Evolutionary conservation across 1,284 basidiomycete species (phyloP).

Genomic region (Earliella scabrosa): DNA sequence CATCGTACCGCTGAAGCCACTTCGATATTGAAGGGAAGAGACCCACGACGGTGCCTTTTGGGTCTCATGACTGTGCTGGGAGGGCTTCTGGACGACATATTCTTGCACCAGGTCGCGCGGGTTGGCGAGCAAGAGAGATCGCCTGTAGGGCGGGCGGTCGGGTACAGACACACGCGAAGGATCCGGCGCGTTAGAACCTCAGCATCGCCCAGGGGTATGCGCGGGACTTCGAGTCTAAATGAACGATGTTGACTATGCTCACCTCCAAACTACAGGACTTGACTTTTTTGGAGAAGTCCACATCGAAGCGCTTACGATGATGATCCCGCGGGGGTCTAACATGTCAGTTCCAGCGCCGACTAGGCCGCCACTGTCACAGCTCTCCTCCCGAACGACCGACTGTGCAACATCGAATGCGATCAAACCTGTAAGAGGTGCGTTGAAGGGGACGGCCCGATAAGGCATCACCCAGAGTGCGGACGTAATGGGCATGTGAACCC

Average conservation of each 20-base stretch:
- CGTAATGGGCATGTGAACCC: constrained; percentile 17
- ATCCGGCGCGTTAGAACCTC: too few species aligned
- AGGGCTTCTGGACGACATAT: constrained; percentile 2
- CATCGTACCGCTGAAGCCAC: constrained; percentile 3
- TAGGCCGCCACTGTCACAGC: too few species aligned
- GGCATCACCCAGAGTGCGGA: not conserved
- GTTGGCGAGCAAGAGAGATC: too few species aligned
- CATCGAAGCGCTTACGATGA: not conserved
- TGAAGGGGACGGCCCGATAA: constrained; percentile 15
- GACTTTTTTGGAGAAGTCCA: constrained; percentile 11
- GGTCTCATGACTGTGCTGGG: constrained; percentile 15
- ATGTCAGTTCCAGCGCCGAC: too few species aligned
- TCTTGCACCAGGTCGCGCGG: too few species aligned
- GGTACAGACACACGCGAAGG: too few species aligned
- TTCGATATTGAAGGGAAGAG: not conserved
- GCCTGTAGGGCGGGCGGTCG: too few species aligned
- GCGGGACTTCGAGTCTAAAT: too few species aligned
- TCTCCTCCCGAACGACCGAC: too few species aligned
- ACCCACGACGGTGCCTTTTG: constrained; percentile 18
- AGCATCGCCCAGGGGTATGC: too few species aligned
- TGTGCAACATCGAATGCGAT: not conserved
- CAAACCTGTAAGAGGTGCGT: not conserved
- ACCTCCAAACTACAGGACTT: constrained; percentile 22
- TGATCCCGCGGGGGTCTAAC: too few species aligned
- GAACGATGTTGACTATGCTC: not conserved